Conservation (phyloP, 768 basidiomycete species). For the Plicaturopsis crispa region DNA sequence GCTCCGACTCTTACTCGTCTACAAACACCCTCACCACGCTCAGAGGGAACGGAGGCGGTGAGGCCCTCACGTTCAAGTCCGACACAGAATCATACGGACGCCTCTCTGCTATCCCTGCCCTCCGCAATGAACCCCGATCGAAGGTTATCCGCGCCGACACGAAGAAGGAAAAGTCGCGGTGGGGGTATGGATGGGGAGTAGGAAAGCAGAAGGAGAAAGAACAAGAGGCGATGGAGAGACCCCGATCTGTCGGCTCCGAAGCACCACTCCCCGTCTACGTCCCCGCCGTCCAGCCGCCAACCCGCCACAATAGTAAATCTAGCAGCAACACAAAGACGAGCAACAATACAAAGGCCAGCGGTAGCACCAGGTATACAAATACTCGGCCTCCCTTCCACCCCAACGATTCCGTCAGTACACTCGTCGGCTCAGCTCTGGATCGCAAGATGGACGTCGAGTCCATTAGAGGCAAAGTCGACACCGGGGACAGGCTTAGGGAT, state of each 20-base stretch:
- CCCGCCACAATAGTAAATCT: slow-evolving; percentile 21
- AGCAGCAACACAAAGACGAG: slow-evolving; percentile 33
- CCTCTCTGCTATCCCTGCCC: slow-evolving; percentile 13
- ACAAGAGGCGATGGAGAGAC: slow-evolving; percentile 23
- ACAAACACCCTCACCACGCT: slow-evolving; percentile 21
- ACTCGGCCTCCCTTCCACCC: slow-evolving; percentile 33
- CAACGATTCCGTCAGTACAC: slow-evolving; percentile 64
- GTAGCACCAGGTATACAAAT: slow-evolving; percentile 17
- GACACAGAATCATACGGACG: slow-evolving; percentile 56
- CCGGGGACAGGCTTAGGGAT: slow-evolving; percentile 49
- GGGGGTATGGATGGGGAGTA: slow-evolving; percentile 69
- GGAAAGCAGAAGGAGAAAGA: slow-evolving; percentile 48
- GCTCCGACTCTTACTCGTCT: slow-evolving; percentile 36
- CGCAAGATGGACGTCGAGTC: slow-evolving; percentile 64
- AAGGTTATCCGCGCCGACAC: slow-evolving; percentile 46
- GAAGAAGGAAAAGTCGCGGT: slow-evolving; percentile 44
- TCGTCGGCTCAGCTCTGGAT: slow-evolving; percentile 67
- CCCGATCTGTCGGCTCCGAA: too few relatives aligned
- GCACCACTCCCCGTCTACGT: slow-evolving; percentile 22
- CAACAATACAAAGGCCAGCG: slow-evolving; percentile 27
- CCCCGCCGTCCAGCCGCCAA: slow-evolving; percentile 21
- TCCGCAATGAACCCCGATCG: slow-evolving; percentile 27
- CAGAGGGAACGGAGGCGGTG: slow-evolving; percentile 12
- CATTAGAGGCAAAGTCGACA: slow-evolving; percentile 46
- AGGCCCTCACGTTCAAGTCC: slow-evolving; percentile 48